A percentile compares a stretch with the other conserved stretches of the same genome.
These are phyloP conservation scores for Tetrahymena malaccensis DNA, from an alignment of 73 alveolate species.

Conservation along the genomic window DNA sequence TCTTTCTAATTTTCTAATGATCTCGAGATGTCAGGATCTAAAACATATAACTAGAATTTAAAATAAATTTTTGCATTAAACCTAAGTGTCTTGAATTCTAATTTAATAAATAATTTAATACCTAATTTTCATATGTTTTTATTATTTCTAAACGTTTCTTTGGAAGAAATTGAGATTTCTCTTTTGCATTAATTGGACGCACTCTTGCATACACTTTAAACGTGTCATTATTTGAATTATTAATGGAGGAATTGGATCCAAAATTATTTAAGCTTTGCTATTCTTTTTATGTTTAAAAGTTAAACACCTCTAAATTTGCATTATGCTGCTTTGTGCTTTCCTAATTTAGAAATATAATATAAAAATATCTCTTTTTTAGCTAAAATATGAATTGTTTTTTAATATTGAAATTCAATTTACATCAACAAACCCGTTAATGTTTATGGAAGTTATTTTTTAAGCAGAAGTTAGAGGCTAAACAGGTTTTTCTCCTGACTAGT, in stretches of 20 bases:
- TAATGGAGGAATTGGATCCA: neutral
- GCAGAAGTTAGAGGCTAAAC: neutral
- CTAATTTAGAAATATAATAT: neutral
- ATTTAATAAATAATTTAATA: neutral
- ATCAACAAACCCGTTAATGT: neutral
- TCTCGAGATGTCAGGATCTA: neutral
- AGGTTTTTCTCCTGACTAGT: neutral
- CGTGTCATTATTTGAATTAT: neutral
- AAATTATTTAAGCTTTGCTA: neutral
- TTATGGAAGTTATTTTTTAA: neutral
- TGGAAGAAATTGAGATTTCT: neutral
- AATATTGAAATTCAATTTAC: neutral
- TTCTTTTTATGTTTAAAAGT: neutral
- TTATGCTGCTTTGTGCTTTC: neutral
- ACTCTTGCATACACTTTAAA: neutral
- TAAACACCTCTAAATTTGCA: neutral
- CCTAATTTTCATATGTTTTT: neutral
- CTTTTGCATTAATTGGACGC: neutral
- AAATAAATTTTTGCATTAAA: neutral
- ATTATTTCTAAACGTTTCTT: neutral
- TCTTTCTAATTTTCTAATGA: conserved; percentile 48
- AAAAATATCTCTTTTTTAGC: neutral
- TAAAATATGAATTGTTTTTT: neutral
- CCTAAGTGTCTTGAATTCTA: neutral
- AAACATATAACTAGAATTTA: neutral